These are phyloP conservation scores for Macadamia integrifolia DNA, from an alignment of 164 flowering plant species.

Conservation along the genomic window DNA sequence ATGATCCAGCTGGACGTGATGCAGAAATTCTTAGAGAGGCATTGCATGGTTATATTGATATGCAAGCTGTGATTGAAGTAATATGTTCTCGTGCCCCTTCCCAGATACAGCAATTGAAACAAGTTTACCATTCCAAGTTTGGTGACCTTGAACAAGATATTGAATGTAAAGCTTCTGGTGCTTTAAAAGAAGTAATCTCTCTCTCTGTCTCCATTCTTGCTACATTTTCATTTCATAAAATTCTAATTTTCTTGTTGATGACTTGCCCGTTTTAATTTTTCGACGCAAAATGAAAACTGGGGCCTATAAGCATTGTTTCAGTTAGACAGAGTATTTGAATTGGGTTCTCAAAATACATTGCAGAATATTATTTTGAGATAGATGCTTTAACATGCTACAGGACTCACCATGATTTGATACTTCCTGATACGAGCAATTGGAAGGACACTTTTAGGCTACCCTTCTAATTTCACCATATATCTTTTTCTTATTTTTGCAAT, in stretches of 20 bases:
- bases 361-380: too few species aligned
- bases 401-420: too few species aligned
- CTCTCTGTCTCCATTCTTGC: constrained; percentile 7
- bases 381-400: too few species aligned
- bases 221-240: neutral
- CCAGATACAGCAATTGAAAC: constrained; percentile 56
- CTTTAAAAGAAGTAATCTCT: constrained; percentile 52
- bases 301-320: too few species aligned
- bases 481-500: too few species aligned
- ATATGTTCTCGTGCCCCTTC: constrained; percentile 77
- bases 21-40: constrained; percentile 48
- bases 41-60: constrained; percentile 34
- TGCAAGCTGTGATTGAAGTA: constrained; percentile 59
- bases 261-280: too few species aligned
- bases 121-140: constrained; percentile 40
- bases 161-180: constrained; percentile 39
- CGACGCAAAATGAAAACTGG: too few species aligned
- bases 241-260: neutral
- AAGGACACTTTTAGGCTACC: too few species aligned
- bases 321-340: too few species aligned
- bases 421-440: too few species aligned
- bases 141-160: constrained; percentile 58
- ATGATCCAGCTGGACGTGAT: constrained; percentile 61
- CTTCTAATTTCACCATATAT: too few species aligned
- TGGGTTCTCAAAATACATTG: too few species aligned